phyloP scores from a whole-genome alignment of 148 eudicot genomes.

The Rhododendron kiyosumense region DNA sequence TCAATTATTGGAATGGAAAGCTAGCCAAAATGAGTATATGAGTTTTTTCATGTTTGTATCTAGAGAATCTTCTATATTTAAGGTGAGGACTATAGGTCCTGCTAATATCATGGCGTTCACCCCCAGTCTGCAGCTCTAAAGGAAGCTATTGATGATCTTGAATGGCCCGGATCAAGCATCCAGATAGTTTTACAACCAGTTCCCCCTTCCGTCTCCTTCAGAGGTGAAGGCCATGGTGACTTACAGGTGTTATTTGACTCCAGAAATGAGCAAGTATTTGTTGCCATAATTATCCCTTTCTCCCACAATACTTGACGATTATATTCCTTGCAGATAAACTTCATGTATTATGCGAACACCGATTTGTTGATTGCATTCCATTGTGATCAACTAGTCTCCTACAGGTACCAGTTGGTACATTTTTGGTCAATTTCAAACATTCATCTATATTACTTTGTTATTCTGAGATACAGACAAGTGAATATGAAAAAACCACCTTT shows the following conservation, averaged over 20 bases:
- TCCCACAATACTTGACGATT: neutral
- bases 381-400: constrained; percentile 69
- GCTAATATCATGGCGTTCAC: neutral
- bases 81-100: neutral
- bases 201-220: constrained; percentile 82
- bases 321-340: constrained; percentile 70
- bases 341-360: constrained; percentile 67
- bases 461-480: neutral
- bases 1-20: neutral
- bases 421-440: neutral
- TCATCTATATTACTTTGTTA: neutral
- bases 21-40: neutral
- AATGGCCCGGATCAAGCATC: constrained; percentile 97
- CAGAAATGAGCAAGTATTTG: neutral
- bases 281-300: neutral
- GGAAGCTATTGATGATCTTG: constrained; percentile 97
- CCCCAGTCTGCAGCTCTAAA: constrained; percentile 88
- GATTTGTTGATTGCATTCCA: constrained; percentile 77
- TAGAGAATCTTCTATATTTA: neutral
- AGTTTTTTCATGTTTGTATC: neutral
- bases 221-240: constrained; percentile 99
- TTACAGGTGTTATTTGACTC: constrained; percentile 50
- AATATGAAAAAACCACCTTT: neutral
- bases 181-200: constrained; percentile 64
- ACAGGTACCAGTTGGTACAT: constrained; percentile 41